Conservation (phyloP, 352 stramenopile genomes). For the Pythium phragmitis region DNA sequence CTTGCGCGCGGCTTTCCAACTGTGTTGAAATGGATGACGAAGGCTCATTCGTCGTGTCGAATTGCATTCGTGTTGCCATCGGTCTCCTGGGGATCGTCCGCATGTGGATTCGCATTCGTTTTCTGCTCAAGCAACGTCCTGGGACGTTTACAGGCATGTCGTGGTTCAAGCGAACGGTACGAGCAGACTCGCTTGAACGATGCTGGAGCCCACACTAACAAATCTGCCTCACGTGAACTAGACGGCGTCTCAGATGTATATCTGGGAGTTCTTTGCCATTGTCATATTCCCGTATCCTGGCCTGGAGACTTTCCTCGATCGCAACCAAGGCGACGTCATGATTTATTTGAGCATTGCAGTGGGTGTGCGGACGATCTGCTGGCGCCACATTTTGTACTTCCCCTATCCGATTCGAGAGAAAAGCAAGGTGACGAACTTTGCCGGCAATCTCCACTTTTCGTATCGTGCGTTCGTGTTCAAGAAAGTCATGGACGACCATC, state of each 20-base stretch:
- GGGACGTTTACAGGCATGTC: slow-evolving; percentile 6
- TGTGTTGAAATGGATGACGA: slow-evolving; percentile 42
- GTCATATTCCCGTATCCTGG: slow-evolving; percentile 53
- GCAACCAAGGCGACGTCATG: slow-evolving; percentile 31
- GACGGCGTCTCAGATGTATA: slow-evolving; percentile 15
- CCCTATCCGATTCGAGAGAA: slow-evolving; percentile 72
- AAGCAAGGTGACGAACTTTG: slow-evolving; percentile 60
- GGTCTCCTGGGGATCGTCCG: slow-evolving; percentile 23
- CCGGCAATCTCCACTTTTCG: slow-evolving; percentile 61
- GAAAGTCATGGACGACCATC: slow-evolving; percentile 63
- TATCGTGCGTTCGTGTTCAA: slow-evolving; percentile 74
- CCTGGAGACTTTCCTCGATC: slow-evolving; percentile 36
- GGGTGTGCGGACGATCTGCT: slow-evolving; percentile 44
- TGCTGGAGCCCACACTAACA: neutral
- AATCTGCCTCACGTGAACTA: neutral
- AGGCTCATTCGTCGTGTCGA: slow-evolving; percentile 35
- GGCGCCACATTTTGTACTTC: slow-evolving; percentile 57
- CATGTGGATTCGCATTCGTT: slow-evolving; percentile 29
- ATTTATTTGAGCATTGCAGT: slow-evolving; percentile 45
- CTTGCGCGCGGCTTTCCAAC: slow-evolving; percentile 24
- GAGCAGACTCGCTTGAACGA: neutral
- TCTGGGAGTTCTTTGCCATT: slow-evolving; percentile 38
- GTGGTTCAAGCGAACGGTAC: slow-evolving; percentile 21
- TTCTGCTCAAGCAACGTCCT: slow-evolving; percentile 21
- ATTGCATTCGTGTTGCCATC: slow-evolving; percentile 35